Conservation (phyloP, 495 filamentous ascomycete species). For the Penicillium fimorum region DNA sequence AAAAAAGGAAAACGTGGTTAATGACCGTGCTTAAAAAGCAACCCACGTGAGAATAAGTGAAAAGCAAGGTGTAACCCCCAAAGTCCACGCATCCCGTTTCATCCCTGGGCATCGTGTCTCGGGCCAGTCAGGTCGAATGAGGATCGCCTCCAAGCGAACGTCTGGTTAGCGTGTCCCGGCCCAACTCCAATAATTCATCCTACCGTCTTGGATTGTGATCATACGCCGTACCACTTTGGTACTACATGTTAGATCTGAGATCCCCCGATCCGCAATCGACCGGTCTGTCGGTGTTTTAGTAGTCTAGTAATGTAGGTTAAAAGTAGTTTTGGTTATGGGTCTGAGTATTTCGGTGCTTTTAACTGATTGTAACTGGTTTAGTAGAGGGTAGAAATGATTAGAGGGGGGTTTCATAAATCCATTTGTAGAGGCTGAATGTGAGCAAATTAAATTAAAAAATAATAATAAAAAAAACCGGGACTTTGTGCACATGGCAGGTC, state of each 20-base stretch:
- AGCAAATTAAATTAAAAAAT: constrained; percentile 6
- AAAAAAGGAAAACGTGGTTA: constrained; percentile 19
- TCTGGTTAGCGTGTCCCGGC: constrained; percentile 11
- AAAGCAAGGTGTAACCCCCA: constrained; percentile 22
- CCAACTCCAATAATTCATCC: constrained; percentile 13
- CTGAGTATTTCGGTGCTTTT: not conserved
- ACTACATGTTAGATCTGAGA: constrained; percentile 11
- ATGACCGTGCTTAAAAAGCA: constrained; percentile 6
- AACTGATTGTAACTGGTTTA: not conserved
- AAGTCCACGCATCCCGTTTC: constrained; percentile 17
- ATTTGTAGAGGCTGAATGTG: constrained; percentile 7
- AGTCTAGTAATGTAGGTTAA: not conserved
- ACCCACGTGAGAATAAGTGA: constrained; percentile 19
- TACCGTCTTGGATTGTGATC: constrained; percentile 1
- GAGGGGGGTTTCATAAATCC: not conserved
- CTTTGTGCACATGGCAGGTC: constrained; percentile 17
- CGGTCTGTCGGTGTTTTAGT: constrained; percentile 7
- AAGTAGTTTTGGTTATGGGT: not conserved
- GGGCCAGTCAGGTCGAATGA: constrained; percentile 21
- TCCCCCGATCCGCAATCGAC: constrained; percentile 7
- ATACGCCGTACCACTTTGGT: constrained; percentile 10
- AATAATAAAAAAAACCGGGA: constrained; percentile 4
- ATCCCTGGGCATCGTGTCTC: constrained; percentile 20
- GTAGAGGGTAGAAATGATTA: too few species aligned
- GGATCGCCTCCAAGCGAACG: constrained; percentile 13